phyloP scores from a whole-genome alignment of 2,329 filamentous ascomycete genomes.

The Alternaria ethzedia region DNA sequence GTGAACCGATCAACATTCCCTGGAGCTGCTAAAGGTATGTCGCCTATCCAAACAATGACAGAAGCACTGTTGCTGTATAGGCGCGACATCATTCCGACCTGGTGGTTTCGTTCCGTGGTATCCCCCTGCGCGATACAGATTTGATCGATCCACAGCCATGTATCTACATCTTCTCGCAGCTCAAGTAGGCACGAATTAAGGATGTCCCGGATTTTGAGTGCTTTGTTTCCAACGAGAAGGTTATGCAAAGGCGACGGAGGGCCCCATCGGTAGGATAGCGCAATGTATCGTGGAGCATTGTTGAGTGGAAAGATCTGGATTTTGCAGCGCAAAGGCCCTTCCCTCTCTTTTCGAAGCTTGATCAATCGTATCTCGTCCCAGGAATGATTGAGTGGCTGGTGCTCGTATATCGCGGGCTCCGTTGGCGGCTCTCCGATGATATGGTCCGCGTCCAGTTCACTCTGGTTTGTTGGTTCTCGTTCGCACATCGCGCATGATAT shows the following conservation, averaged over 20 bases:
- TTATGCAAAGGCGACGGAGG: fast-evolving
- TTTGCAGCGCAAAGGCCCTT: neutral
- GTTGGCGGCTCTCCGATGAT: no score
- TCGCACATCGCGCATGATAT: neutral
- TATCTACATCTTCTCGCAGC: neutral
- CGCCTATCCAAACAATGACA: neutral
- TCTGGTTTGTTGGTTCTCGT: no score
- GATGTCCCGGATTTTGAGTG: neutral
- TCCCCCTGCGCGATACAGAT: neutral
- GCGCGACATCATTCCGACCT: neutral
- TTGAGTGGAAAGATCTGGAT: neutral
- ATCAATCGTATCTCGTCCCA: neutral
- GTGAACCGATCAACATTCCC: neutral
- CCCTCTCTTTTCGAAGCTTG: neutral
- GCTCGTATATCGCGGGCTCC: neutral
- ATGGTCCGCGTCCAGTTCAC: no score
- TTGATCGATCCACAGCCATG: neutral
- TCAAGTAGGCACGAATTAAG: fast-evolving
- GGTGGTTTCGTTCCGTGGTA: neutral
- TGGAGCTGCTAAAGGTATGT: fast-evolving
- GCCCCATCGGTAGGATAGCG: neutral
- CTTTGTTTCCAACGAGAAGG: neutral
- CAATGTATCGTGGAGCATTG: neutral
- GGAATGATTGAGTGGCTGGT: neutral
- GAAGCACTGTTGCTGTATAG: neutral